phyloP scores from a whole-genome alignment of 1,284 basidiomycete genomes.

The Amylostereum chailletii region DNA sequence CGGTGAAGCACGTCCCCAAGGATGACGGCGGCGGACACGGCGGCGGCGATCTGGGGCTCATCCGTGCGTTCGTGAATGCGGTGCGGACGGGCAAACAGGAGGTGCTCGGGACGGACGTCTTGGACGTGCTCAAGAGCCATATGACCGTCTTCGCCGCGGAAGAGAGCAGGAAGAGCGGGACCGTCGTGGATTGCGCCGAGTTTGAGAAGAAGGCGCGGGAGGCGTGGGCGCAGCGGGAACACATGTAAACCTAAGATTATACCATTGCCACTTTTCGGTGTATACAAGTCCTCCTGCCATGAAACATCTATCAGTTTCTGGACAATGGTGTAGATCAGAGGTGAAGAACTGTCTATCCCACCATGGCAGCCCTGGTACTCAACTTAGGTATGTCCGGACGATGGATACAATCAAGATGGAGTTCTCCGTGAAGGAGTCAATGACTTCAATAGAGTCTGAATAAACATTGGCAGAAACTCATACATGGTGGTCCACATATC shows the following conservation, averaged over 20 bases:
- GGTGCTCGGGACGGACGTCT: constrained; percentile 54
- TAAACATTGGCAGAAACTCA: no score
- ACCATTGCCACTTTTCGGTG: no score
- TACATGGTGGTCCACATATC: no score
- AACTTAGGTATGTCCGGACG: no score
- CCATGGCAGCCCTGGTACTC: no score
- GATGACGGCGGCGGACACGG: constrained; percentile 67
- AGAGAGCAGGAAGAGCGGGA: constrained; percentile 57
- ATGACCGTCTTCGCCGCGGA: constrained; percentile 82
- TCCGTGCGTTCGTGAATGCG: constrained; percentile 64
- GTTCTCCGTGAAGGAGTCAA: no score
- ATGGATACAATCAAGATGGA: no score
- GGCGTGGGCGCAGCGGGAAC: constrained; percentile 7
- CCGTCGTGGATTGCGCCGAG: constrained; percentile 54
- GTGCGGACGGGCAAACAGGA: constrained; percentile 55
- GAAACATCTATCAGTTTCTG: no score
- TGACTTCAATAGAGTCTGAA: no score
- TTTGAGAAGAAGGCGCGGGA: constrained; percentile 47
- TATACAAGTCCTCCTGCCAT: no score
- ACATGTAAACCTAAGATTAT: not conserved
- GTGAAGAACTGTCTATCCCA: no score
- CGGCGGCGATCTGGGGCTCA: constrained; percentile 72
- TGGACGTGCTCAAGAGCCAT: constrained; percentile 69
- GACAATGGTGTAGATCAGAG: no score
- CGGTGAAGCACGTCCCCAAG: constrained; percentile 39